These are phyloP conservation scores for Paraphaeosphaeria sporulosa DNA, from an alignment of 2,329 filamentous ascomycete genomes.

Conservation along the genomic window DNA sequence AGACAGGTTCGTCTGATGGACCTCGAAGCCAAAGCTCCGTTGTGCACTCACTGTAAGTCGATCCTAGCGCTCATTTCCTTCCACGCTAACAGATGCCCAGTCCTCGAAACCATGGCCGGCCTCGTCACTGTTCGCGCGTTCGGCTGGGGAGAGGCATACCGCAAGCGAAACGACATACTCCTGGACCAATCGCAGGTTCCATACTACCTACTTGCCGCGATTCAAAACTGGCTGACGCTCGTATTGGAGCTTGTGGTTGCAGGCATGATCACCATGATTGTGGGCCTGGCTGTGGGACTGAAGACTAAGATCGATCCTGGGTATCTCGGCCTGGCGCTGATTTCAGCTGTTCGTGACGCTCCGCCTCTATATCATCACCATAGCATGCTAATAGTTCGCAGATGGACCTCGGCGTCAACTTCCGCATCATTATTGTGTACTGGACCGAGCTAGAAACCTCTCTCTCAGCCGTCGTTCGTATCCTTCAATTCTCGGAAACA, in stretches of 20 bases:
- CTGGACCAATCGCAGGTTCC: slow-evolving; percentile 88
- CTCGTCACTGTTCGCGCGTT: slow-evolving; percentile 59
- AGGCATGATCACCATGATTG: slow-evolving; percentile 84
- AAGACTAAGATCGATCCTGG: slow-evolving; percentile 75
- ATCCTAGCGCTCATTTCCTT: too few species aligned
- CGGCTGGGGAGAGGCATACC: slow-evolving; percentile 86
- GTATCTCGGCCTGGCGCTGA: slow-evolving; percentile 84
- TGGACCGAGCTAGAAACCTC: slow-evolving; percentile 81
- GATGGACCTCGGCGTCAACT: slow-evolving; percentile 93
- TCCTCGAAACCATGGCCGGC: too few species aligned
- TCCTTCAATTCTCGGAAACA: slow-evolving; percentile 91
- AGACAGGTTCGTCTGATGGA: slow-evolving; percentile 59
- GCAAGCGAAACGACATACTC: slow-evolving; percentile 76
- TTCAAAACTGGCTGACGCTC: slow-evolving; percentile 93
- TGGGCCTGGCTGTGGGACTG: slow-evolving; percentile 77
- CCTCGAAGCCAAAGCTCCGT: slow-evolving; percentile 56
- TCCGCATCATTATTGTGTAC: slow-evolving; percentile 79
- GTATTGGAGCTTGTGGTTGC: slow-evolving; percentile 92
- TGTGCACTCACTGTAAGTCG: slow-evolving; percentile 60
- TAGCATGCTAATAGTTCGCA: slow-evolving; percentile 84
- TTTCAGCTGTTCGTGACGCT: slow-evolving; percentile 84
- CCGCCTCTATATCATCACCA: slow-evolving; percentile 81
- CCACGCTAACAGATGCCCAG: too few species aligned
- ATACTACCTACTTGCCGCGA: slow-evolving; percentile 87
- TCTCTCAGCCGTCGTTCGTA: slow-evolving; percentile 90